A percentile compares a stretch with the other conserved stretches of the same genome.
Evolutionary conservation across 768 basidiomycete species (phyloP).

Genomic region (Trichaptum fuscoviolaceum): DNA sequence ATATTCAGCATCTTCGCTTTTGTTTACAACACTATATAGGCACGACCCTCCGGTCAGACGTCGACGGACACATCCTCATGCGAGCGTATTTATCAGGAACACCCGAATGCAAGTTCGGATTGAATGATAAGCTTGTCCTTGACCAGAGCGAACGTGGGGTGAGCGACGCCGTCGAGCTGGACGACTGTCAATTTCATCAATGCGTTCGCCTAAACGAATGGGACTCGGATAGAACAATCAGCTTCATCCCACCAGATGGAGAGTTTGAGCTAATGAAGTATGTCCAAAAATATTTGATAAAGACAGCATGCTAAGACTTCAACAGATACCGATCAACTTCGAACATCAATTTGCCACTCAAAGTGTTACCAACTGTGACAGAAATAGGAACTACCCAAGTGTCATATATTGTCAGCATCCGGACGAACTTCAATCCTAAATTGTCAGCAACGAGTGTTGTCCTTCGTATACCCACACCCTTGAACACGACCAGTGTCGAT

Average conservation of each 20-base stretch:
- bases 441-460: constrained; percentile 91
- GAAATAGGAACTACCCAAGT: constrained; percentile 92
- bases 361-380: constrained; percentile 83
- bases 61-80: constrained; percentile 98
- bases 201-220: constrained; percentile 95
- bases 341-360: constrained; percentile 92
- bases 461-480: constrained; percentile 89
- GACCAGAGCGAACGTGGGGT: constrained; percentile 66
- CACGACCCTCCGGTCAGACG: constrained; percentile 87
- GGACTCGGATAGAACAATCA: constrained; percentile 89
- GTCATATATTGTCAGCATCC: constrained; percentile 83
- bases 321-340: constrained; percentile 90
- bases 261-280: constrained; percentile 98
- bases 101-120: constrained; percentile 97
- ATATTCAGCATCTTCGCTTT: neutral
- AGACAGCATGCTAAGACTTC: constrained; percentile 2
- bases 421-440: constrained; percentile 87
- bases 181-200: constrained; percentile 98
- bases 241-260: constrained; percentile 96
- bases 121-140: constrained; percentile 97
- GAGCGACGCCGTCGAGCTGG: constrained; percentile 83
- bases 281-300: constrained; percentile 24
- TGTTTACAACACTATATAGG: constrained; percentile 38
- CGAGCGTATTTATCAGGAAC: constrained; percentile 94
- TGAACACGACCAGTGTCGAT: constrained; percentile 90